phyloP scores from a whole-genome alignment of 1,139 yeast species.

The Diutina ranongensis region DNA sequence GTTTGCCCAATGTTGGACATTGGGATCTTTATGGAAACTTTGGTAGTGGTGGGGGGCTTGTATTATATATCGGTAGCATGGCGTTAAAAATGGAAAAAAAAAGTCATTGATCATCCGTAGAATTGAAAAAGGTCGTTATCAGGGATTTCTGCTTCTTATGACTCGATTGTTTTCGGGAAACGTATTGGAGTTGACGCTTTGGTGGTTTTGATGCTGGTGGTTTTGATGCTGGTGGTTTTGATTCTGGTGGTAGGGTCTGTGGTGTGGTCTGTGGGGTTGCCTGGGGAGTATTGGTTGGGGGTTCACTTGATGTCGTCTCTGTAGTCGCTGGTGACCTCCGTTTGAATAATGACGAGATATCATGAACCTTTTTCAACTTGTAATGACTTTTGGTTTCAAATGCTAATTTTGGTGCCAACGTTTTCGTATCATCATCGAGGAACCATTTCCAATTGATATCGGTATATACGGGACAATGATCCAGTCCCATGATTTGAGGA shows the following conservation, averaged over 20 bases:
- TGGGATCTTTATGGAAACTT: background rate
- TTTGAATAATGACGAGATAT: conserved; percentile 40
- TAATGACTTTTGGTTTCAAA: conserved; percentile 50
- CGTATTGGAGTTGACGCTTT: background rate
- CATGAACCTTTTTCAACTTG: conserved; percentile 36
- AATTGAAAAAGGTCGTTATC: background rate
- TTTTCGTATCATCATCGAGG: background rate
- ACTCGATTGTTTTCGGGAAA: background rate
- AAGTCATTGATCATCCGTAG: background rate
- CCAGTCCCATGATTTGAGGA: conserved; percentile 71
- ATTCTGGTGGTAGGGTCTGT: too few relatives aligned
- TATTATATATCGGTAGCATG: background rate
- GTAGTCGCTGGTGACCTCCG: background rate
- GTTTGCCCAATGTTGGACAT: background rate
- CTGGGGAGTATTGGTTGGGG: background rate
- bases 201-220: background rate
- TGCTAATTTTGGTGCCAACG: conserved; percentile 20
- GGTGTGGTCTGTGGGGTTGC: too few relatives aligned
- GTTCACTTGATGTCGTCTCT: background rate
- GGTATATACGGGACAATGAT: conserved; percentile 84
- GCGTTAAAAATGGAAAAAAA: background rate
- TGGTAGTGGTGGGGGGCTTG: background rate
- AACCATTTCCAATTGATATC: conserved; percentile 34
- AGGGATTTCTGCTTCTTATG: background rate
- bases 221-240: too few relatives aligned